A percentile compares a stretch with the other conserved stretches of the same genome.
These are phyloP conservation scores for Yamadazyma pseudoaaseri DNA, from an alignment of 1,139 yeast species.

Conservation along the genomic window DNA sequence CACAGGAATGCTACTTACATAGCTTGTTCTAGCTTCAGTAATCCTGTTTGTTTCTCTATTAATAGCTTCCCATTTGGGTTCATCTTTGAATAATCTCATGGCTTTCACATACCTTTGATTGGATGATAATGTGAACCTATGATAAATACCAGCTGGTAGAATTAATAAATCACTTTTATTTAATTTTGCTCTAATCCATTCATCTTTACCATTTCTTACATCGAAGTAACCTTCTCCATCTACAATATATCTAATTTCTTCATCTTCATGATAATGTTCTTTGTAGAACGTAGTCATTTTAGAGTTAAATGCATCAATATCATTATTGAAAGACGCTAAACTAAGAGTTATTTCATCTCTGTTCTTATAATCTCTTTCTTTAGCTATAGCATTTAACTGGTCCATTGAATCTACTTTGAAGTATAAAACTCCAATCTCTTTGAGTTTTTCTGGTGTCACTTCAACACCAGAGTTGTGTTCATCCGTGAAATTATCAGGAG, in stretches of 20 bases:
- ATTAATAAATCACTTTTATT: constrained; percentile 65
- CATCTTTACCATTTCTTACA: constrained; percentile 65
- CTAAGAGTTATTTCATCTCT: constrained; percentile 70
- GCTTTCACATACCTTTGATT: constrained; percentile 66
- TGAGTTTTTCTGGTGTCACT: constrained; percentile 52
- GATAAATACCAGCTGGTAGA: constrained; percentile 91
- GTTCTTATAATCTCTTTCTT: constrained; percentile 71
- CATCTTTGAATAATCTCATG: constrained; percentile 83
- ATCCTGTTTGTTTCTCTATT: constrained; percentile 46
- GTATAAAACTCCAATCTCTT: constrained; percentile 69
- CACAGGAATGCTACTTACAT: constrained; percentile 31
- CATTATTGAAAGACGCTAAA: constrained; percentile 62
- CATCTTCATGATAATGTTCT: constrained; percentile 96
- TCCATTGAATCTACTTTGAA: constrained; percentile 49
- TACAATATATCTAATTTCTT: constrained; percentile 85
- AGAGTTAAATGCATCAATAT: constrained; percentile 54
- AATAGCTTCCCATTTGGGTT: constrained; percentile 95
- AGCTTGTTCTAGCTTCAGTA: constrained; percentile 31
- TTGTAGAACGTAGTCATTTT: constrained; percentile 72
- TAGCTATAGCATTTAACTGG: constrained; percentile 66
- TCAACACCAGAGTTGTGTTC: constrained; percentile 69
- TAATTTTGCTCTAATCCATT: constrained; percentile 78
- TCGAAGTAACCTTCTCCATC: constrained; percentile 95
- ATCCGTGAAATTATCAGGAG: constrained; percentile 63
- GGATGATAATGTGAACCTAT: constrained; percentile 76